phyloP scores from a whole-genome alignment of 805 yeast genomes.

The Suhomyces sp. region DNA sequence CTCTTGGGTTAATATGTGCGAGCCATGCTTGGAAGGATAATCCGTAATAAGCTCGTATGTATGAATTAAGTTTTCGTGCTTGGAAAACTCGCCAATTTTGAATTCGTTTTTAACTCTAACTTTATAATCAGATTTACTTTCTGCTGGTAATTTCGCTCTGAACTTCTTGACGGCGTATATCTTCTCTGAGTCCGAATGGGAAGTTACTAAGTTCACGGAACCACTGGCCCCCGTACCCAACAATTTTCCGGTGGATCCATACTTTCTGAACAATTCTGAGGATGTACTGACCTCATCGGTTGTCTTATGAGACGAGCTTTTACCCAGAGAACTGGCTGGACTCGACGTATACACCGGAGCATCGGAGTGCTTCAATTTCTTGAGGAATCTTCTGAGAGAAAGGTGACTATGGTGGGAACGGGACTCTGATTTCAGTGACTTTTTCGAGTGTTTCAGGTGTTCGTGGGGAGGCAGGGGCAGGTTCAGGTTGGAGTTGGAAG shows the following conservation, averaged over 20 bases:
- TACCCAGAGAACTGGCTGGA: background rate
- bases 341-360: too few relatives aligned
- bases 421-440: background rate
- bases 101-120: conserved; percentile 81
- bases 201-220: conserved; percentile 75
- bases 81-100: conserved; percentile 71
- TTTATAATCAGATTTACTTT: conserved; percentile 66
- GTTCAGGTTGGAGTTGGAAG: too few relatives aligned
- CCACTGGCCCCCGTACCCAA: conserved; percentile 96
- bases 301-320: conserved; percentile 2
- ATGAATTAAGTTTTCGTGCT: conserved; percentile 74
- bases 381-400: conserved; percentile 51
- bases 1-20: conserved; percentile 12
- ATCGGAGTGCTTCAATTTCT: conserved; percentile 39
- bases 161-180: conserved; percentile 87
- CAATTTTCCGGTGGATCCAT: conserved; percentile 66
- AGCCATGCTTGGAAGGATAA: conserved; percentile 5
- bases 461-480: too few relatives aligned
- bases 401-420: conserved; percentile 21
- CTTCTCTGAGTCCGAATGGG: conserved; percentile 50
- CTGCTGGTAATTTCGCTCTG: conserved; percentile 61
- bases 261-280: conserved; percentile 46
- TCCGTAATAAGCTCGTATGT: conserved; percentile 80
- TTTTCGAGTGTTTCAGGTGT: too few relatives aligned
- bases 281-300: conserved; percentile 8